A percentile compares a stretch with the other conserved stretches of the same genome.
Conservation (phyloP, 768 basidiomycete genomes). For the Leccinum subgranulosum region DNA sequence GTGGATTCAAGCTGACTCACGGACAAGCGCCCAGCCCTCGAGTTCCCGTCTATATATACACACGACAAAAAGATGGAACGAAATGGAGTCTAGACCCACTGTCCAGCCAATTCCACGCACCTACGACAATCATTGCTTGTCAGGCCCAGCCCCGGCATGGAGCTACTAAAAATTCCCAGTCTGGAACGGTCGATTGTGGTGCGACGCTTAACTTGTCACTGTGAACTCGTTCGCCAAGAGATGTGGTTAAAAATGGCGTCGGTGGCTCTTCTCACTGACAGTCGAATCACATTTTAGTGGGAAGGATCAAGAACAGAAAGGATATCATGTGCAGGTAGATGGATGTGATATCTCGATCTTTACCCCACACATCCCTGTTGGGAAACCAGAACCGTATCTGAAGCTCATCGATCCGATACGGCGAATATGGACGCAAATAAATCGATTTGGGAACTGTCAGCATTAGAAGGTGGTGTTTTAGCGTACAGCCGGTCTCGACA, state of each 20-base stretch:
- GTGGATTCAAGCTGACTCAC: background rate
- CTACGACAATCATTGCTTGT: background rate
- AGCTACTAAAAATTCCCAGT: background rate
- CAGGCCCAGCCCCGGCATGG: background rate
- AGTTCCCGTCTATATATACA: background rate
- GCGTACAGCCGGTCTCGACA: background rate
- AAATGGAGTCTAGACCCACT: background rate
- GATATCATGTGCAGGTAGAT: background rate
- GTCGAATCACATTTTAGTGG: background rate
- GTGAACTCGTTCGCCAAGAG: background rate
- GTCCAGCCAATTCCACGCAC: background rate
- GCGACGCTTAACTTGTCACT: background rate
- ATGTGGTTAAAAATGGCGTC: background rate
- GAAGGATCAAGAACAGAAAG: background rate
- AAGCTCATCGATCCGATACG: background rate
- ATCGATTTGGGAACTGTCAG: background rate
- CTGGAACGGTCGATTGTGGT: conserved; percentile 7
- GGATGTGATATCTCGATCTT: background rate
- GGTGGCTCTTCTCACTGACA: background rate
- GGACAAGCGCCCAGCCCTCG: background rate
- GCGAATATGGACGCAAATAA: background rate
- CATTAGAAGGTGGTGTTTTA: background rate
- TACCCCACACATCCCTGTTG: background rate
- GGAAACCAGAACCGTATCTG: background rate
- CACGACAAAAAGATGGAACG: background rate